These are phyloP conservation scores for Ascochyta rabiei DNA, from an alignment of 2,329 filamentous ascomycete genomes.

Conservation along the genomic window DNA sequence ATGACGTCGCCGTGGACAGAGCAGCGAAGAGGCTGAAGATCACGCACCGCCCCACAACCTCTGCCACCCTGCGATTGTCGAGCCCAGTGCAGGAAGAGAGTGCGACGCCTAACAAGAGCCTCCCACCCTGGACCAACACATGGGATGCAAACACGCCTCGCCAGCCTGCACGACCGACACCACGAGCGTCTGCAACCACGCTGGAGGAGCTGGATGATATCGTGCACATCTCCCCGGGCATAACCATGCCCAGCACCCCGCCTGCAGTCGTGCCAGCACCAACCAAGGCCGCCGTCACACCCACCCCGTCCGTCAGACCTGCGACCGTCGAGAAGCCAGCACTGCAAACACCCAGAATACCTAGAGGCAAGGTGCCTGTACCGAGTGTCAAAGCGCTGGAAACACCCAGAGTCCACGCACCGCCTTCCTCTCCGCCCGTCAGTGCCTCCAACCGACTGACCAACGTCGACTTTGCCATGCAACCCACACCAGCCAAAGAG, in stretches of 20 bases:
- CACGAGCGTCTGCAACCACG: constrained; percentile 42
- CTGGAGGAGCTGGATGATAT: constrained; percentile 40
- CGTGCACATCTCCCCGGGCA: constrained; percentile 26
- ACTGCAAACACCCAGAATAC: constrained; percentile 29
- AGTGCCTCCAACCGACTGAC: constrained; percentile 46
- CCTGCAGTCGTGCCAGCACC: constrained; percentile 6
- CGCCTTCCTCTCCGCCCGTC: constrained; percentile 46
- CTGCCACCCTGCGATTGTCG: constrained; percentile 15
- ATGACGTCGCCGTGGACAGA: constrained; percentile 41
- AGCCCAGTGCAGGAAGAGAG: constrained; percentile 23
- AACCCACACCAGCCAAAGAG: constrained; percentile 13
- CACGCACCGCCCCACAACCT: constrained; percentile 10
- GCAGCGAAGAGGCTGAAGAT: constrained; percentile 50
- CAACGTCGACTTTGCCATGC: constrained; percentile 39
- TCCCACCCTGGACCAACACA: constrained; percentile 33
- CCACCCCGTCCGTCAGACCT: constrained; percentile 8
- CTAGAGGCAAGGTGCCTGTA: constrained; percentile 34
- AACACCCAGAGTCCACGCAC: constrained; percentile 32
- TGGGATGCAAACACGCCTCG: constrained; percentile 28
- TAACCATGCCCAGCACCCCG: constrained; percentile 34
- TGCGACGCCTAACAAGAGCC: constrained; percentile 18
- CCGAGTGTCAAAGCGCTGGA: constrained; percentile 28
- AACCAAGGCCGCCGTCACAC: background rate
- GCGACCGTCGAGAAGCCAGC: background rate
- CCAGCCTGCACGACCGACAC: constrained; percentile 23